These are phyloP conservation scores for Glycine tomentella DNA, from an alignment of 306 rosid genomes.

Conservation along the genomic window DNA sequence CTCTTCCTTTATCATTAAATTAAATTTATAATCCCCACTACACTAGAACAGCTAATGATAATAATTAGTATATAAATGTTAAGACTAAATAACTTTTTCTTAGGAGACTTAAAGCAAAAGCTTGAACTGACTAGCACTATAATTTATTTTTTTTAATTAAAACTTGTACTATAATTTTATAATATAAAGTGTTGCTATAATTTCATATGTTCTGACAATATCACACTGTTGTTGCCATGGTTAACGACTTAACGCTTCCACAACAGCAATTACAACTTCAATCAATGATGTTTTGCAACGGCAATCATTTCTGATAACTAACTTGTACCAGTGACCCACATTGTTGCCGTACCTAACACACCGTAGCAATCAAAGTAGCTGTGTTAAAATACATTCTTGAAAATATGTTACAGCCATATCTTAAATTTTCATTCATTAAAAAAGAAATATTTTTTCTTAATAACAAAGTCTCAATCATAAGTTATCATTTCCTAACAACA, in stretches of 20 bases:
- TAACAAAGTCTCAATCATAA: neutral
- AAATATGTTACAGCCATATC: neutral
- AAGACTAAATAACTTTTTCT: too few relatives aligned
- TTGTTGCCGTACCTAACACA: neutral
- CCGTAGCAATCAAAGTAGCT: neutral
- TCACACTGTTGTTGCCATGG: neutral
- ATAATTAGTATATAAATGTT: too few relatives aligned
- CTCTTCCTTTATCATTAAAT: too few relatives aligned
- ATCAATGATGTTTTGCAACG: conserved; percentile 2
- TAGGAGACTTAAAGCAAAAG: too few relatives aligned
- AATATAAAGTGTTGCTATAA: too few relatives aligned
- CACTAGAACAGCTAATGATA: too few relatives aligned
- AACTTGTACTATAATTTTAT: too few relatives aligned
- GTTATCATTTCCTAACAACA: neutral
- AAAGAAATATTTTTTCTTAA: neutral
- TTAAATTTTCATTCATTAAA: neutral
- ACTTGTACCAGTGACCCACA: neutral
- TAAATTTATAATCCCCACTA: too few relatives aligned
- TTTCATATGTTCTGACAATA: neutral
- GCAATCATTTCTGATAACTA: neutral
- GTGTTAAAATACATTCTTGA: neutral
- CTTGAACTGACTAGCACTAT: too few relatives aligned
- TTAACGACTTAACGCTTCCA: neutral
- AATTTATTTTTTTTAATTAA: too few relatives aligned
- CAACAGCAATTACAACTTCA: neutral